Percentiles rank a stretch among this genome's conserved stretches.
These are phyloP conservation scores for Eutreptiella sp. DNA, from an alignment of 208 protist genomes.

Conservation along the genomic window DNA sequence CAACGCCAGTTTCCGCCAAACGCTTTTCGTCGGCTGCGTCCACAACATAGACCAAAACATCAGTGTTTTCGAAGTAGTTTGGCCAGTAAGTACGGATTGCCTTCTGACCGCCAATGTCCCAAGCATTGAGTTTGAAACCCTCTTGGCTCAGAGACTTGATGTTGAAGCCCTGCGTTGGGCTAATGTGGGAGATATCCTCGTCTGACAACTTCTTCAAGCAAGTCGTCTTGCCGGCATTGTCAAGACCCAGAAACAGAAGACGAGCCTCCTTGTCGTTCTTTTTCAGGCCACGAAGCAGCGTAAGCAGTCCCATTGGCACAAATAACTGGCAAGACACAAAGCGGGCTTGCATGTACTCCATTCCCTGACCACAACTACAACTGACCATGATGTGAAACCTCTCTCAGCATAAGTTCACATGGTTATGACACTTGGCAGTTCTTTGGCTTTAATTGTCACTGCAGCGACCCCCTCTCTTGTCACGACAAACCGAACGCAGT, in stretches of 20 bases:
- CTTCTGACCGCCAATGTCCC: slow-evolving; percentile 96
- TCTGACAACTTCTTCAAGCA: slow-evolving; percentile 89
- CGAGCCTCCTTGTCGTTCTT: slow-evolving; percentile 83
- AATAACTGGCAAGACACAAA: too few species aligned
- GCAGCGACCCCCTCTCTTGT: too few species aligned
- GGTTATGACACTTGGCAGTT: too few species aligned
- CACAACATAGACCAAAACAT: slow-evolving; percentile 92
- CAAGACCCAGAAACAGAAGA: slow-evolving; percentile 92
- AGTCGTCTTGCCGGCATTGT: slow-evolving; percentile 98
- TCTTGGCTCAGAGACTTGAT: slow-evolving; percentile 92
- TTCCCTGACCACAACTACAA: too few species aligned
- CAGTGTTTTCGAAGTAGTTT: slow-evolving; percentile 94
- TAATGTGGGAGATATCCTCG: slow-evolving; percentile 88
- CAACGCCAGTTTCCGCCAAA: slow-evolving; percentile 82
- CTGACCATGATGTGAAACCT: too few species aligned
- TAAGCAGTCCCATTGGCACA: too few species aligned
- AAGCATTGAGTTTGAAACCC: slow-evolving; percentile 95
- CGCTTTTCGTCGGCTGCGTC: slow-evolving; percentile 82
- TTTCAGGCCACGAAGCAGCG: too few species aligned
- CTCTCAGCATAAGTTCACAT: too few species aligned
- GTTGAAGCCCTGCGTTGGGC: slow-evolving; percentile 96
- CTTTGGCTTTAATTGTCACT: too few species aligned
- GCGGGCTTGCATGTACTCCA: too few species aligned
- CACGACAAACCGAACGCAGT: too few species aligned
- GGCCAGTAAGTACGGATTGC: slow-evolving; percentile 94